Evolutionary conservation across 805 yeast genomes (phyloP).

Genomic region (Candida fluviatilis): DNA sequence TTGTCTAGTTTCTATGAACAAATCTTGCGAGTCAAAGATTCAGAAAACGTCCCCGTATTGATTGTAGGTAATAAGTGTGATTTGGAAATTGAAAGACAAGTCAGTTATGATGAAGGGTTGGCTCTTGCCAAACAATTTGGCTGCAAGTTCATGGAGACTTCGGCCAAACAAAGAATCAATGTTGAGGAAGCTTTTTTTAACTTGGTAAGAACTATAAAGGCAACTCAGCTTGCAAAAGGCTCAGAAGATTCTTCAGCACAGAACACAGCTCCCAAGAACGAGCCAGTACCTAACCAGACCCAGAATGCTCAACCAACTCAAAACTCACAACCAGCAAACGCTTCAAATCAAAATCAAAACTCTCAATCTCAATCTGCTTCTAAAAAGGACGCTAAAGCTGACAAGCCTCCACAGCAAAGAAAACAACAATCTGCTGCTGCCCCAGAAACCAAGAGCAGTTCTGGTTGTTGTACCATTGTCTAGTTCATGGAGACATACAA

Average conservation of each 20-base stretch:
- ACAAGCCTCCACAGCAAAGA: slow-evolving; percentile 8
- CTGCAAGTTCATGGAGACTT: slow-evolving; percentile 82
- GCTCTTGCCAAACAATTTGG: slow-evolving; percentile 60
- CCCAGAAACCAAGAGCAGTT: slow-evolving; percentile 24
- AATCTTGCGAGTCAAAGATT: slow-evolving; percentile 71
- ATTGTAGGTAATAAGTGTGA: slow-evolving; percentile 82
- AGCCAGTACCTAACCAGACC: neutral
- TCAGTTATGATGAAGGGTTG: slow-evolving; percentile 60
- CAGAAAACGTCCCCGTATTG: slow-evolving; percentile 68
- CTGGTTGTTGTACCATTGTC: slow-evolving; percentile 36
- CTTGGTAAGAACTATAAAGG: slow-evolving; percentile 54
- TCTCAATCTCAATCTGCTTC: neutral
- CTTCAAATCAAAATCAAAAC: neutral
- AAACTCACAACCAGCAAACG: neutral
- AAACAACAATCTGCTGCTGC: slow-evolving; percentile 10
- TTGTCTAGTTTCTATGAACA: slow-evolving; percentile 74
- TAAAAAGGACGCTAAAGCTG: neutral
- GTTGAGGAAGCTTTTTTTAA: slow-evolving; percentile 83
- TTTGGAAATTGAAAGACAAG: slow-evolving; percentile 71
- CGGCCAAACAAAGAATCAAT: slow-evolving; percentile 87
- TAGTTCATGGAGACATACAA: slow-evolving; percentile 9
- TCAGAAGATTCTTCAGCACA: neutral
- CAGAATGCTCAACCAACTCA: slow-evolving; percentile 5
- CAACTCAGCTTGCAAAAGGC: slow-evolving; percentile 8
- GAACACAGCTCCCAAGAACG: neutral